Evolutionary conservation across 306 rosid genomes (phyloP), one percentile per base, ranked within the genome.

Genomic region (Canavalia ensiformis): DNA sequence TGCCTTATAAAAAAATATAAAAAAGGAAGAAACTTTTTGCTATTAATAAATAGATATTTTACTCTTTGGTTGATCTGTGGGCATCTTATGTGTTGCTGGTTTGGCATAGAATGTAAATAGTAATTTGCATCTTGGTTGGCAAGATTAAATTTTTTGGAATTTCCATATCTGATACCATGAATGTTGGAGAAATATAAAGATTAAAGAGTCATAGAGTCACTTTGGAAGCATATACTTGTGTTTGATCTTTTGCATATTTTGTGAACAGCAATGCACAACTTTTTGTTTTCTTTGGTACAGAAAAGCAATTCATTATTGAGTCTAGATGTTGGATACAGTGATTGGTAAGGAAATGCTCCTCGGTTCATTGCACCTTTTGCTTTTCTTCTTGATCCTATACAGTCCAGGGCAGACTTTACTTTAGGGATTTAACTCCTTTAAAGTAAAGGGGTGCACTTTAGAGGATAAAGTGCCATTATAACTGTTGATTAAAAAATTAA

Each of bases 101-200:
- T 73, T 63, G 39, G 8, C 74, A 50, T 50, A 67, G 54, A 42
- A 10, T 42, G 50, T 30, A 31, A 50, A 13, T 77, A 18, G 25
- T 18, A 72, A 41, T 70, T 70, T 12, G 9, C 62, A 60, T 7
- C 51, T 34, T 75, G 52, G 46, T 47, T 30, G 31, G 57, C 35
- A 54, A 75, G 42, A 29, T 58, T 59, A 55, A 44, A 13, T 58
- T 65, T 74, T 74, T 2, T 79, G 34, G 10, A 51, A 30, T 73
- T 67, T 80, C 64, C 52, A 50, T 80, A 18, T 37, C 8, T 34
- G 42, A 34, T 51, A 34, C 18, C 9, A 18, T 11, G 28, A 28
- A 30, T 55, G 45, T 72, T 78, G 71, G 25, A 73, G 77, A 35
- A 65, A 78, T 64, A 28, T 6, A 62, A 54, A 52, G 11, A 52